phyloP scores from a whole-genome alignment of 1,284 basidiomycete species.

The Boletellus deceptivus region DNA sequence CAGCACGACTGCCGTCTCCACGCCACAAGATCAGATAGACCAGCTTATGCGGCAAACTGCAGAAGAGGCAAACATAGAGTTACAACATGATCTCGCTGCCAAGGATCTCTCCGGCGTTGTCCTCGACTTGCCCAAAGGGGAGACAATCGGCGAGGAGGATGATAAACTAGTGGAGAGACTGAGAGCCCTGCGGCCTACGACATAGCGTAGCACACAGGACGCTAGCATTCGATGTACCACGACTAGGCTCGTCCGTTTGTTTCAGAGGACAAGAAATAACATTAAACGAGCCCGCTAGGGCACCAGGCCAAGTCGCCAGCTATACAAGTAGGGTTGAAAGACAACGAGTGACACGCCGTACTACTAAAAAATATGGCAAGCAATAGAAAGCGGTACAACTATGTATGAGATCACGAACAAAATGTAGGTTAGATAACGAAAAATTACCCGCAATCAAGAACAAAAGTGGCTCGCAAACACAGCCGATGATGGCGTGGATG shows the following conservation, averaged over 20 bases:
- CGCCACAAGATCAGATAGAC: conserved; percentile 98
- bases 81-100: conserved; percentile 85
- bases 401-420: conserved; percentile 14
- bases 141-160: conserved; percentile 74
- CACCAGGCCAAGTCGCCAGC: background rate
- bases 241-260: background rate
- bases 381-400: conserved; percentile 22
- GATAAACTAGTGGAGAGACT: conserved; percentile 77
- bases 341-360: conserved; percentile 15
- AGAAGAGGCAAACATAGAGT: conserved; percentile 95
- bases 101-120: conserved; percentile 55
- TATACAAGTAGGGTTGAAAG: conserved; percentile 1
- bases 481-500: background rate
- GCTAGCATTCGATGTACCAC: background rate
- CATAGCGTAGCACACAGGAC: conserved; percentile 35
- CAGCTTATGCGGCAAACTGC: conserved; percentile 90
- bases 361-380: conserved; percentile 11
- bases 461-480: background rate
- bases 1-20: conserved; percentile 88
- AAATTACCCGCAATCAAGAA: conserved; percentile 26
- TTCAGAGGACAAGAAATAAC: conserved; percentile 3
- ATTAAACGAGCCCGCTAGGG: conserved; percentile 13
- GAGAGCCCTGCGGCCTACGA: conserved; percentile 76
- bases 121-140: conserved; percentile 52
- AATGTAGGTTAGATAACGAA: conserved; percentile 25